These are phyloP conservation scores for Rutstroemia sydowiana DNA, from an alignment of 2,329 filamentous ascomycete species.

Conservation along the genomic window DNA sequence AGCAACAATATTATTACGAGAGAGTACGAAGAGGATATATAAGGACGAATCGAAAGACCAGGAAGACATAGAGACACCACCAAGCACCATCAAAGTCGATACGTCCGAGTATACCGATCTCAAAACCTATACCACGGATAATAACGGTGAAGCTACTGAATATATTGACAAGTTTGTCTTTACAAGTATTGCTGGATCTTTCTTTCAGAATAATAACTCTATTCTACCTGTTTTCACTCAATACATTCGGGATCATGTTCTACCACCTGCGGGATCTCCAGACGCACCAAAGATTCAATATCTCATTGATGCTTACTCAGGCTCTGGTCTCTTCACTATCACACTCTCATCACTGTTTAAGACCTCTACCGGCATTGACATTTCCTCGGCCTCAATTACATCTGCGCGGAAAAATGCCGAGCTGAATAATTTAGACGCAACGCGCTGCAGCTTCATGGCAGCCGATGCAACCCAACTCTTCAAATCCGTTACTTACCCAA, in stretches of 20 bases:
- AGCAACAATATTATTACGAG: constrained; percentile 81
- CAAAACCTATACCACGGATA: constrained; percentile 85
- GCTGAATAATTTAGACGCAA: constrained; percentile 61
- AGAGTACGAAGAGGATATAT: constrained; percentile 65
- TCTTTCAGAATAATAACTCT: constrained; percentile 99
- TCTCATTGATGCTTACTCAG: constrained; percentile 95
- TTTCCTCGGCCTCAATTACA: constrained; percentile 68
- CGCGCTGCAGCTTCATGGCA: constrained; percentile 76
- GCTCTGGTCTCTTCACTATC: constrained; percentile 94
- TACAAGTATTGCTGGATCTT: constrained; percentile 84
- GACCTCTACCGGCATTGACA: constrained; percentile 83
- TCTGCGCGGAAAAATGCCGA: constrained; percentile 72
- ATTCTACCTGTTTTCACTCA: constrained; percentile 81
- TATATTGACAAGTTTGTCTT: constrained; percentile 79
- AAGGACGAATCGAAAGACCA: constrained; percentile 34
- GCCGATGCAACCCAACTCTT: constrained; percentile 84
- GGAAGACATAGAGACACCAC: constrained; percentile 24
- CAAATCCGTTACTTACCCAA: constrained; percentile 62
- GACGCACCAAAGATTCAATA: constrained; percentile 55
- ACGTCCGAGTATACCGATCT: constrained; percentile 57
- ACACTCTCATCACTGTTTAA: constrained; percentile 81
- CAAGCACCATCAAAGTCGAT: constrained; percentile 24
- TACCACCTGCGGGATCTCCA: constrained; percentile 41
- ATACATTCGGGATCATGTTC: constrained; percentile 75
- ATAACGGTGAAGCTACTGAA: constrained; percentile 75